Evolutionary conservation across 345 rosid genomes (phyloP).

Genomic region (Heritiera littoralis): DNA sequence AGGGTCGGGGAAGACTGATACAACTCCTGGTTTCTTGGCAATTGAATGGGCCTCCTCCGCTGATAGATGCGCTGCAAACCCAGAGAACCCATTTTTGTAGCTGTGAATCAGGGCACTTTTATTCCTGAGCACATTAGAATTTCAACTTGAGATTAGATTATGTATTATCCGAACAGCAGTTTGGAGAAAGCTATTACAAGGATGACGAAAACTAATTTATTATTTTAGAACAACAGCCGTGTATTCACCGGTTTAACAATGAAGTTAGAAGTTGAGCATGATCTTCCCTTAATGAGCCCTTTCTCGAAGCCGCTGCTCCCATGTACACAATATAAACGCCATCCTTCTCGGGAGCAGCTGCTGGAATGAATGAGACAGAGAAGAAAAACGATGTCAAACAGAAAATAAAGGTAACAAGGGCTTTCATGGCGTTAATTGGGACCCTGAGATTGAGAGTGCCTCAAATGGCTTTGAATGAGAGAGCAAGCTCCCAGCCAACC

Average conservation of each 20-base stretch:
- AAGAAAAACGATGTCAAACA: conserved; percentile 16
- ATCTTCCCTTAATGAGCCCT: conserved; percentile 32
- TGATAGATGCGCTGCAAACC: conserved; percentile 75
- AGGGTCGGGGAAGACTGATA: conserved; percentile 72
- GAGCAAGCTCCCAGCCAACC: background rate
- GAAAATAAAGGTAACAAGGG: conserved; percentile 18
- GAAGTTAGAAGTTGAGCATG: conserved; percentile 55
- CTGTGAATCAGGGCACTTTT: conserved; percentile 42
- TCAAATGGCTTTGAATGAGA: conserved; percentile 15
- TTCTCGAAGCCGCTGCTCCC: conserved; percentile 57
- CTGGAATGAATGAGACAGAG: conserved; percentile 23
- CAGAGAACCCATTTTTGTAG: conserved; percentile 67
- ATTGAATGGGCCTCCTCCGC: conserved; percentile 61
- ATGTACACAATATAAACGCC: conserved; percentile 67
- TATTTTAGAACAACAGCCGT: background rate
- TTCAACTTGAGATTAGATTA: background rate
- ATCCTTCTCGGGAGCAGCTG: conserved; percentile 32
- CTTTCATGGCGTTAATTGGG: conserved; percentile 39
- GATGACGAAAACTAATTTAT: background rate
- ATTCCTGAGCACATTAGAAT: conserved; percentile 38
- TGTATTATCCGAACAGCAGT: background rate
- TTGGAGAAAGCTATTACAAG: background rate
- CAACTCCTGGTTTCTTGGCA: conserved; percentile 59
- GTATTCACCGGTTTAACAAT: conserved; percentile 40
- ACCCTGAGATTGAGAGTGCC: background rate